Evolutionary conservation across 768 basidiomycete genomes (phyloP).

Genomic region (Phaeotremella skinneri): DNA sequence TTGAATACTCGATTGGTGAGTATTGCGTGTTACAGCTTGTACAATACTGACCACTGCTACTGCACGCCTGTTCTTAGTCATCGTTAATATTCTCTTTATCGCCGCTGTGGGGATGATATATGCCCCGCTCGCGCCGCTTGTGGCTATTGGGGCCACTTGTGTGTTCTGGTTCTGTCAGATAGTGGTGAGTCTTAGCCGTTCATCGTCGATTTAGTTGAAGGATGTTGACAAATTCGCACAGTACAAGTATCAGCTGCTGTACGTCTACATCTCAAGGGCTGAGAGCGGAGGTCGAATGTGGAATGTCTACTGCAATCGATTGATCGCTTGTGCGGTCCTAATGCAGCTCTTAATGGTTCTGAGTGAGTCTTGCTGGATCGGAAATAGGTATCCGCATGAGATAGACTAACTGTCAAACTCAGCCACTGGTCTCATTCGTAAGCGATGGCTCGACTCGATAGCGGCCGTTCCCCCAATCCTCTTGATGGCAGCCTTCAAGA

Average conservation of each 20-base stretch:
- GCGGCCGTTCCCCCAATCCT: conserved; percentile 83
- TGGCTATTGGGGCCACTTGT: conserved; percentile 72
- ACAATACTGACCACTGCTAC: conserved; percentile 58
- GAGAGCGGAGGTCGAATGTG: conserved; percentile 93
- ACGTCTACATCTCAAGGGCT: conserved; percentile 80
- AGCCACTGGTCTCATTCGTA: conserved; percentile 64
- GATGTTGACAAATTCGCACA: conserved; percentile 63
- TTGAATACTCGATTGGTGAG: conserved; percentile 32
- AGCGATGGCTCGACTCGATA: conserved; percentile 65
- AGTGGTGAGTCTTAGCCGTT: conserved; percentile 30
- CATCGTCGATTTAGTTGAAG: conserved; percentile 45
- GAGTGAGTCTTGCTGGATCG: conserved; percentile 63
- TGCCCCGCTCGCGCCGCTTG: conserved; percentile 88
- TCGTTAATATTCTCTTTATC: conserved; percentile 66
- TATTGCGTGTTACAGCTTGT: background rate
- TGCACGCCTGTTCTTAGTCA: conserved; percentile 53
- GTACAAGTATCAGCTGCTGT: conserved; percentile 93
- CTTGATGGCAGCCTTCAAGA: conserved; percentile 75
- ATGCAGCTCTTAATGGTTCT: conserved; percentile 71
- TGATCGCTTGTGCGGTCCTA: conserved; percentile 70
- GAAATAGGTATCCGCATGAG: background rate
- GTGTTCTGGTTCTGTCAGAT: conserved; percentile 69
- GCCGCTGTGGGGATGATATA: conserved; percentile 91
- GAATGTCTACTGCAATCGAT: conserved; percentile 89
- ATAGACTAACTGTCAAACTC: background rate